A percentile compares a stretch with the other conserved stretches of the same genome.
phyloP scores from a whole-genome alignment of 805 yeast species.

The Suhomyces kilbournensis region DNA sequence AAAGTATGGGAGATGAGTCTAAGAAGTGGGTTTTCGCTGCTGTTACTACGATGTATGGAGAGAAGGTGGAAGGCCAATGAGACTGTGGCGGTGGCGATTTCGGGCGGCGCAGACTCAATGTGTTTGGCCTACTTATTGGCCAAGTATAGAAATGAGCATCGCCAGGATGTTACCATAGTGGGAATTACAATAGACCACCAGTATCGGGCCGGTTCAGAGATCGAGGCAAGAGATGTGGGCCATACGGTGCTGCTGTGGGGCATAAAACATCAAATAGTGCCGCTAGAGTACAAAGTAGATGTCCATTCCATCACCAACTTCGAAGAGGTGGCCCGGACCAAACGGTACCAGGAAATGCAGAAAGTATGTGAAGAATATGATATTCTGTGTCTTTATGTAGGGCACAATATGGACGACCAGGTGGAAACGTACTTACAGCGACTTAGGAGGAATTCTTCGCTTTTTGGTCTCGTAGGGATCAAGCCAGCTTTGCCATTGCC shows the following conservation, averaged over 20 bases:
- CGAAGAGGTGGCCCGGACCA: constrained; percentile 59
- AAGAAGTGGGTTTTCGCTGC: not conserved
- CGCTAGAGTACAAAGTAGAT: constrained; percentile 20
- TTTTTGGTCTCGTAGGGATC: constrained; percentile 62
- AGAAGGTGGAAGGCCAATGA: not conserved
- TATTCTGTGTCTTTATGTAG: constrained; percentile 47
- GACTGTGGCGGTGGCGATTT: constrained; percentile 53
- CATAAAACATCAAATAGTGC: constrained; percentile 28
- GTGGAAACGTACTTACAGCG: constrained; percentile 66
- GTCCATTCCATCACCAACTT: constrained; percentile 37
- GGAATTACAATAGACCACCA: constrained; percentile 71
- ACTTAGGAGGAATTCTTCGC: constrained; percentile 36
- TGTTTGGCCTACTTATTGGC: constrained; percentile 54
- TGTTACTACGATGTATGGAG: not conserved
- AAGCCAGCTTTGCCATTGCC: constrained; percentile 26
- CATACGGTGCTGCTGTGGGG: constrained; percentile 30
- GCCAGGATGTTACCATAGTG: constrained; percentile 30
- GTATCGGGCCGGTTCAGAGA: constrained; percentile 45
- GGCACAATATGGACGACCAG: constrained; percentile 72
- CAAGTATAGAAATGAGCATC: constrained; percentile 27
- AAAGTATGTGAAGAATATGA: constrained; percentile 35
- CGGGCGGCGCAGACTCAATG: constrained; percentile 85
- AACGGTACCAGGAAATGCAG: constrained; percentile 47
- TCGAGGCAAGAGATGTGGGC: constrained; percentile 49
- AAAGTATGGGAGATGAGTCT: not conserved